Evolutionary conservation across 1,139 yeast genomes (phyloP).

Genomic region (Yamadazyma aaseri): DNA sequence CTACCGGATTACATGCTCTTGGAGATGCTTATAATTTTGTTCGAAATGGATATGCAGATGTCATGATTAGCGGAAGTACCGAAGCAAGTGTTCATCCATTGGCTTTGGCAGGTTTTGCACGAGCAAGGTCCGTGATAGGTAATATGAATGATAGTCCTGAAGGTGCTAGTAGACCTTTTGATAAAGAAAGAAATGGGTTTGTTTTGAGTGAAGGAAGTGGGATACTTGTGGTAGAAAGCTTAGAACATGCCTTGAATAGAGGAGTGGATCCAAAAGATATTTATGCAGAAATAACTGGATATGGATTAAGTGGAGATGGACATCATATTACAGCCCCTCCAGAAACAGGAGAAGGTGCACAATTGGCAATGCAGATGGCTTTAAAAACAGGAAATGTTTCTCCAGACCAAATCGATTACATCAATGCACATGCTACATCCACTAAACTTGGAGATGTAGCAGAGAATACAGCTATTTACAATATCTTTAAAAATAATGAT

Average conservation of each 20-base stretch:
- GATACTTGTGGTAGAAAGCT: constrained; percentile 67
- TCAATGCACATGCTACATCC: constrained; percentile 97
- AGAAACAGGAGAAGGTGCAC: constrained; percentile 82
- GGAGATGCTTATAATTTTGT: constrained; percentile 91
- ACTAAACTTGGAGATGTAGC: constrained; percentile 88
- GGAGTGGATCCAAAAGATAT: constrained; percentile 54
- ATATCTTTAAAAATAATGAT: constrained; percentile 41
- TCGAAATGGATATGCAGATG: constrained; percentile 74
- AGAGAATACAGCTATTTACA: constrained; percentile 72
- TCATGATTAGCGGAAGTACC: constrained; percentile 90
- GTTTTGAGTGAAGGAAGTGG: constrained; percentile 96
- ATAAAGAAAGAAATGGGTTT: constrained; percentile 74
- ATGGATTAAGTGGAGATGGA: constrained; percentile 91
- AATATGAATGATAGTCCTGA: constrained; percentile 59
- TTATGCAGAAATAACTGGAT: constrained; percentile 81
- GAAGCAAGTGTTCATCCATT: constrained; percentile 88
- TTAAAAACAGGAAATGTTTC: constrained; percentile 45
- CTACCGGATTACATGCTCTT: constrained; percentile 90
- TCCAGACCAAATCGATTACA: constrained; percentile 58
- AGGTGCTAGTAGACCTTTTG: constrained; percentile 86
- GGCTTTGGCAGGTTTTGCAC: constrained; percentile 86
- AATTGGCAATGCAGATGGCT: constrained; percentile 78
- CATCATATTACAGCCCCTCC: constrained; percentile 91
- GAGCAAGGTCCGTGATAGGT: constrained; percentile 80
- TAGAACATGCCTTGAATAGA: constrained; percentile 71